phyloP scores from a whole-genome alignment of 164 flowering plant species.

The Chimonanthus salicifolius region DNA sequence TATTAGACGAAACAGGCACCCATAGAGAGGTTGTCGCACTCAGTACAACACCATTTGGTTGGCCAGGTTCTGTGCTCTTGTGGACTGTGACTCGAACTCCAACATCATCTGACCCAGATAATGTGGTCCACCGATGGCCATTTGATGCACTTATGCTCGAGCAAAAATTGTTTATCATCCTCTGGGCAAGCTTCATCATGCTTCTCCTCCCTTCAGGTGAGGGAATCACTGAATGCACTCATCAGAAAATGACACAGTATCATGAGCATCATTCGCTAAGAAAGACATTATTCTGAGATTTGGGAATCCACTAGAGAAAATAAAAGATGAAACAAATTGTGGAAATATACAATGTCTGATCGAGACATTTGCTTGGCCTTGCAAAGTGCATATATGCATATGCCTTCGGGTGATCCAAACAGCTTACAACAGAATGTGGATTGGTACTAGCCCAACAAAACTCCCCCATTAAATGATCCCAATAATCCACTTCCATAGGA shows the following conservation, averaged over 20 bases:
- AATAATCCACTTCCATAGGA: too few species aligned
- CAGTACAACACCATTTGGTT: constrained; percentile 59
- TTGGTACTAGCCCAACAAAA: too few species aligned
- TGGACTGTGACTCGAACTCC: constrained; percentile 49
- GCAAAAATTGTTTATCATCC: constrained; percentile 66
- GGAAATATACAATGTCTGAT: background rate
- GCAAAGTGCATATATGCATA: background rate
- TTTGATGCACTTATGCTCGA: constrained; percentile 53
- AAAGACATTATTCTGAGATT: background rate
- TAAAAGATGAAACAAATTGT: background rate
- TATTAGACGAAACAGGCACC: constrained; percentile 55
- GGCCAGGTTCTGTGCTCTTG: constrained; percentile 53
- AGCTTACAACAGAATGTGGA: too few species aligned
- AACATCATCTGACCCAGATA: constrained; percentile 33
- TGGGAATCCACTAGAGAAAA: background rate
- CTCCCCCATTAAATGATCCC: too few species aligned
- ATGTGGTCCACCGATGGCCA: constrained; percentile 50
- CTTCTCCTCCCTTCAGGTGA: constrained; percentile 42
- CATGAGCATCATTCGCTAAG: background rate
- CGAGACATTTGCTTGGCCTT: background rate
- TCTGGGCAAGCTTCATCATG: constrained; percentile 57
- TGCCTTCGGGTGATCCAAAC: too few species aligned
- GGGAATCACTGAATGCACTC: constrained; percentile 21
- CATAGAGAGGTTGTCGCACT: constrained; percentile 71
- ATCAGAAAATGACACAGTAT: background rate